These are phyloP conservation scores for Ceratobasidium sp. DNA, from an alignment of 1,284 basidiomycete genomes.

Conservation along the genomic window DNA sequence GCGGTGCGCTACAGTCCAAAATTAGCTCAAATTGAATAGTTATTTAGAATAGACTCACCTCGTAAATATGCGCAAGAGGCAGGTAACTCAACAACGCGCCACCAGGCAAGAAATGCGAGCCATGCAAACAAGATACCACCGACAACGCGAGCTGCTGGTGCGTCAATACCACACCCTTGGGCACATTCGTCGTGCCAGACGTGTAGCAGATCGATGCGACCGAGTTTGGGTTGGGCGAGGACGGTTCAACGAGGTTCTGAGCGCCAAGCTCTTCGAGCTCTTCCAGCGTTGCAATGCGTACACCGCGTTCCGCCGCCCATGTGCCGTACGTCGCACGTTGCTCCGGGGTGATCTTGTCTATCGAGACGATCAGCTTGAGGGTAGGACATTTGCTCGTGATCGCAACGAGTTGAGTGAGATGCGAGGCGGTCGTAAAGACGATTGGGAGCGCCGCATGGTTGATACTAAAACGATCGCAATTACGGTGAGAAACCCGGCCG, in stretches of 20 bases:
- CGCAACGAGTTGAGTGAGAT: constrained; percentile 78
- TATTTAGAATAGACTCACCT: constrained; percentile 55
- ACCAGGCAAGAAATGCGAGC: constrained; percentile 23
- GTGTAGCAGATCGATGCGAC: constrained; percentile 88
- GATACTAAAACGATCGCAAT: constrained; percentile 60
- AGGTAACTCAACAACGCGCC: constrained; percentile 51
- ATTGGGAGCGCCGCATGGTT: constrained; percentile 84
- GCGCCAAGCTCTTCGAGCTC: constrained; percentile 70
- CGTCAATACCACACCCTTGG: constrained; percentile 65
- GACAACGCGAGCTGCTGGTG: constrained; percentile 37
- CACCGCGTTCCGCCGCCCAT: constrained; percentile 47
- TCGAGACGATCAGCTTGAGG: constrained; percentile 80
- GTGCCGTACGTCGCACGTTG: constrained; percentile 24
- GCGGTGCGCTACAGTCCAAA: constrained; percentile 46
- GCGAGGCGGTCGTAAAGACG: constrained; percentile 75
- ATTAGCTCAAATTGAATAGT: background rate
- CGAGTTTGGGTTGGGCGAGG: constrained; percentile 63
- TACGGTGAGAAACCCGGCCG: background rate
- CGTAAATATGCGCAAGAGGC: constrained; percentile 84
- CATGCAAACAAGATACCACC: constrained; percentile 25
- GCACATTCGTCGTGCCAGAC: constrained; percentile 78
- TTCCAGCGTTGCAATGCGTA: constrained; percentile 18
- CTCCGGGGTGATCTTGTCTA: constrained; percentile 70
- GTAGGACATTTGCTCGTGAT: constrained; percentile 66
- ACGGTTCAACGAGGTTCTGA: constrained; percentile 65